phyloP scores from a whole-genome alignment of 2,329 filamentous ascomycete species.

The Ophiosphaerella herpotricha region DNA sequence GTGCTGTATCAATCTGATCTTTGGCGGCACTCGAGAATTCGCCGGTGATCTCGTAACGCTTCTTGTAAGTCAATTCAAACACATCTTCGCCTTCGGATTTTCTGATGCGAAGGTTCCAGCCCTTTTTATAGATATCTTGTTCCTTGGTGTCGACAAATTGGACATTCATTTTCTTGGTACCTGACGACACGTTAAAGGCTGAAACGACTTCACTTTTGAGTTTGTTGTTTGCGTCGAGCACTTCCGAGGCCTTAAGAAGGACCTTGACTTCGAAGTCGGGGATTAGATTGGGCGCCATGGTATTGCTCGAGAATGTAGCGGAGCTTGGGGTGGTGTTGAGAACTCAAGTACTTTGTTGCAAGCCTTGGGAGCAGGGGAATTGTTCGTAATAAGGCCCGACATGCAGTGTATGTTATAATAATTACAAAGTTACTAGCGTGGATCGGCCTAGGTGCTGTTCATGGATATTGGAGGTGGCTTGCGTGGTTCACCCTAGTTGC shows the following conservation, averaged over 20 bases:
- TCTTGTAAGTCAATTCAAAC: conserved; percentile 50
- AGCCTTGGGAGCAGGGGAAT: too few relatives aligned
- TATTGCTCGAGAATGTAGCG: too few relatives aligned
- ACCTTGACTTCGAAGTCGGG: conserved; percentile 19
- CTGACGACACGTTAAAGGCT: conserved; percentile 25
- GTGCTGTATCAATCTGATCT: conserved; percentile 35
- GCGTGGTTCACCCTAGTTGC: too few relatives aligned
- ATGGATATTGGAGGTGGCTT: too few relatives aligned
- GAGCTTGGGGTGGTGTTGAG: too few relatives aligned
- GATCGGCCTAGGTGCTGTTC: too few relatives aligned
- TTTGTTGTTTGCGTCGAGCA: conserved; percentile 37
- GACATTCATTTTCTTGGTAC: conserved; percentile 44
- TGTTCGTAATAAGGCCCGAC: too few relatives aligned
- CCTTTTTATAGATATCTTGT: conserved; percentile 40
- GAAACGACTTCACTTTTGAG: conserved; percentile 36
- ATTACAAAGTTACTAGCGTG: too few relatives aligned
- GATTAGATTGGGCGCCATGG: too few relatives aligned
- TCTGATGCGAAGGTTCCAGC: conserved; percentile 47
- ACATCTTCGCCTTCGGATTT: conserved; percentile 39
- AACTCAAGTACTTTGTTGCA: too few relatives aligned
- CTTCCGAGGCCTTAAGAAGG: conserved; percentile 38
- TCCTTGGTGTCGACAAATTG: conserved; percentile 45
- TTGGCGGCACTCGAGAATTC: conserved; percentile 14
- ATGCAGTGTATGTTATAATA: too few relatives aligned
- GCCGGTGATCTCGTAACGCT: conserved; percentile 32